These are phyloP conservation scores for Aegilops tauschii DNA, from an alignment of 176 grass and related monocot genomes.

Conservation along the genomic window DNA sequence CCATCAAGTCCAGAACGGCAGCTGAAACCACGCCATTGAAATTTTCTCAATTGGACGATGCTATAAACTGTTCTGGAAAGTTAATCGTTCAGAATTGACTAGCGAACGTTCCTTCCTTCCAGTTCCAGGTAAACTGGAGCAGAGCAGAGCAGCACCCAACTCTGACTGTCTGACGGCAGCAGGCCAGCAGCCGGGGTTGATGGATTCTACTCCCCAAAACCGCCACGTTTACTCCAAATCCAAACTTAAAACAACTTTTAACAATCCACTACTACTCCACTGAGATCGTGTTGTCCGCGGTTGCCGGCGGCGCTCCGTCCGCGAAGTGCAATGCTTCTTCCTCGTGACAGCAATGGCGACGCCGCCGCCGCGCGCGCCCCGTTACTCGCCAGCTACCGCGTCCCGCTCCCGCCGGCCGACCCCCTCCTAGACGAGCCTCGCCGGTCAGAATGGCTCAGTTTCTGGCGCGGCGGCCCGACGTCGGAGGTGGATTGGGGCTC, in stretches of 20 bases:
- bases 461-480: conserved; percentile 9
- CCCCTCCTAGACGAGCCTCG: conserved; percentile 8
- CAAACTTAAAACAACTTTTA: not conserved
- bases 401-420: conserved; percentile 9
- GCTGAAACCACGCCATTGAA: not conserved
- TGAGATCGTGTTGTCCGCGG: not conserved
- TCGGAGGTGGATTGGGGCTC: conserved; percentile 24
- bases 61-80: too few species aligned
- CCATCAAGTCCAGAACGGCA: not conserved
- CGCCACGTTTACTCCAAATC: not conserved
- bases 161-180: not conserved
- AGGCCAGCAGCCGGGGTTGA: not conserved
- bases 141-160: not conserved
- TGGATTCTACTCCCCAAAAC: not conserved
- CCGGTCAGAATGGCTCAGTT: conserved; percentile 20
- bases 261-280: not conserved
- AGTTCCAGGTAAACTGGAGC: not conserved
- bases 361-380: not conserved
- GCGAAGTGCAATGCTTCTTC: conserved; percentile 6
- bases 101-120: not conserved
- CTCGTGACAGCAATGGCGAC: not conserved
- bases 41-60: too few species aligned
- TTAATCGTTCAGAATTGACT: not conserved
- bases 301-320: not conserved
- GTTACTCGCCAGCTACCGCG: conserved; percentile 13